Conservation (phyloP, 805 yeast genomes). For the Maudiozyma serrabonitensis region DNA sequence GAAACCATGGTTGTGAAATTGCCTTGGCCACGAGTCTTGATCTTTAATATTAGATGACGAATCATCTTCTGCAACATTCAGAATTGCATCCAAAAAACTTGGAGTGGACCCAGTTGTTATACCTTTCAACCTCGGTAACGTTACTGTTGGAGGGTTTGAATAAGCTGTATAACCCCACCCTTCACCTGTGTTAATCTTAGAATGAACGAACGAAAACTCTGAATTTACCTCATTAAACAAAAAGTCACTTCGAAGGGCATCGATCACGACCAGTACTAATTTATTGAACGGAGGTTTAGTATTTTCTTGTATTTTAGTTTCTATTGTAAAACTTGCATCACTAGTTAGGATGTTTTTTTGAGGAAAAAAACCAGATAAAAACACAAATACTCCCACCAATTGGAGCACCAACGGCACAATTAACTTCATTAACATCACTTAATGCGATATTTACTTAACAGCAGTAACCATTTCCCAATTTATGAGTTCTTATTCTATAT, state of each 20-base stretch:
- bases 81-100: constrained; percentile 83
- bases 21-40: constrained; percentile 84
- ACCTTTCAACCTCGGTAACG: constrained; percentile 87
- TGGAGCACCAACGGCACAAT: constrained; percentile 28
- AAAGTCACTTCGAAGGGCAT: constrained; percentile 88
- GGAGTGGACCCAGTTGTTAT: constrained; percentile 94
- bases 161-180: constrained; percentile 87
- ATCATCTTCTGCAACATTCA: constrained; percentile 88
- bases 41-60: constrained; percentile 52
- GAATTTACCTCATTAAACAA: constrained; percentile 54
- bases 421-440: constrained; percentile 1
- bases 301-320: constrained; percentile 22
- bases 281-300: constrained; percentile 42
- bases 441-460: background rate
- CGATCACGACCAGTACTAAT: constrained; percentile 76
- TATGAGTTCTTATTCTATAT: background rate
- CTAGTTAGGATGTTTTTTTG: constrained; percentile 74
- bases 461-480: background rate
- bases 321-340: constrained; percentile 32
- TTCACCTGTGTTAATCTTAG: constrained; percentile 48
- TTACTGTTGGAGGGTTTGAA: constrained; percentile 94
- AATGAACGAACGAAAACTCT: constrained; percentile 57
- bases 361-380: constrained; percentile 84
- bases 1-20: constrained; percentile 33
- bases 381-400: constrained; percentile 46